Percentiles rank a stretch among this genome's conserved stretches.
Conservation (phyloP, 1,284 basidiomycete genomes). For the Trametes pubescens region DNA sequence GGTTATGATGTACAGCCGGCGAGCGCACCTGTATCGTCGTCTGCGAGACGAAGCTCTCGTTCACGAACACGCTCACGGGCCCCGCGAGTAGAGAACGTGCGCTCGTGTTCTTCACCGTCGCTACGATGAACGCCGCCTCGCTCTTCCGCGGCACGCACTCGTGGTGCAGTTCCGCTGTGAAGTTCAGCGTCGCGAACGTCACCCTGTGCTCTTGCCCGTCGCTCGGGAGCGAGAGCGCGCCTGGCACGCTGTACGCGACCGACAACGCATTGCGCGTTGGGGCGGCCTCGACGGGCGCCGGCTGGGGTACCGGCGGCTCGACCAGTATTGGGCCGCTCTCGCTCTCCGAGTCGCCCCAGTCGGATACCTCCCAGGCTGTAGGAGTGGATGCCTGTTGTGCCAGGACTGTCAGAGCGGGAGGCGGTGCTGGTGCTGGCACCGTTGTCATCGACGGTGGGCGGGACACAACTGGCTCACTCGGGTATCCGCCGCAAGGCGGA, state of each 20-base stretch:
- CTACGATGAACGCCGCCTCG: slow-evolving; percentile 52
- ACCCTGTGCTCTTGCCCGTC: slow-evolving; percentile 63
- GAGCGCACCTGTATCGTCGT: slow-evolving; percentile 51
- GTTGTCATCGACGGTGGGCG: no score
- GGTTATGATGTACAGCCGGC: neutral
- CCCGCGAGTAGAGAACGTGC: slow-evolving; percentile 60
- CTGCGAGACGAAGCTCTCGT: slow-evolving; percentile 58
- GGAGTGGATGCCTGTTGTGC: no score
- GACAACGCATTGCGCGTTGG: slow-evolving; percentile 49
- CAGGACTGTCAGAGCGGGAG: no score
- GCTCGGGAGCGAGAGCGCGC: slow-evolving; percentile 56
- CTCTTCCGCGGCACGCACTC: slow-evolving; percentile 58
- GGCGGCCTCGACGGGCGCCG: neutral
- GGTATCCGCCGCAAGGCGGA: no score
- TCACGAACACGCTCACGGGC: slow-evolving; percentile 56
- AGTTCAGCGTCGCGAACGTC: slow-evolving; percentile 55
- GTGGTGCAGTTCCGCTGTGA: slow-evolving; percentile 55
- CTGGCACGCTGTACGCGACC: slow-evolving; percentile 59
- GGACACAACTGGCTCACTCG: no score
- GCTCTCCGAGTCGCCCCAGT: neutral
- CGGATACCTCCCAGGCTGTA: neutral
- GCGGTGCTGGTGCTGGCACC: no score
- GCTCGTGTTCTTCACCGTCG: slow-evolving; percentile 58
- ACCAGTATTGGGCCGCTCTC: neutral
- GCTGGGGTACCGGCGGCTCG: no score